Percentiles rank a stretch among this genome's conserved stretches.
These are phyloP conservation scores for Chlamydomonas reinhardtii DNA, from an alignment of 163 green algal species.

Conservation along the genomic window DNA sequence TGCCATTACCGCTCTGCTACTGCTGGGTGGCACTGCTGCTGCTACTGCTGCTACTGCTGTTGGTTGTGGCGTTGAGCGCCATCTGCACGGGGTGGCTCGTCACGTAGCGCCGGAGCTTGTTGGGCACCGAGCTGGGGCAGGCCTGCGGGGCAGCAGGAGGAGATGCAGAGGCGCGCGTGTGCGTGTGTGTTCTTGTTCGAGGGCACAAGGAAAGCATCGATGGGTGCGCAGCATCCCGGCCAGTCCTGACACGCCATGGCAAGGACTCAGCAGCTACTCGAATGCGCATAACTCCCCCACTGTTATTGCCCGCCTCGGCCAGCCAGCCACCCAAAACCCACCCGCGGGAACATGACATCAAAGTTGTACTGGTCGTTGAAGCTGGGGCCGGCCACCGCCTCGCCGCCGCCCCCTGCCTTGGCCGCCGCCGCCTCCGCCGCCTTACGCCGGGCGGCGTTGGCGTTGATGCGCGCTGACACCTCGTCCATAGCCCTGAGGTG, in stretches of 20 bases:
- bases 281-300: no score
- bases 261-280: no score
- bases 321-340: not conserved
- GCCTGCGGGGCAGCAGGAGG: not conserved
- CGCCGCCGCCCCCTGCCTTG: not conserved
- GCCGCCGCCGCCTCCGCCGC: not conserved
- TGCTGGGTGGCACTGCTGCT: no score
- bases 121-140: conserved; percentile 24
- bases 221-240: no score
- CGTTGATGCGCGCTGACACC: conserved; percentile 28
- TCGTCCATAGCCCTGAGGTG: conserved; percentile 39
- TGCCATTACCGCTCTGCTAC: no score
- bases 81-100: conserved; percentile 42
- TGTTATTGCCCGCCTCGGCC: no score
- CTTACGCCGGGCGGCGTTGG: not conserved
- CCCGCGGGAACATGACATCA: conserved; percentile 46
- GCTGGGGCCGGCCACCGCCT: not conserved
- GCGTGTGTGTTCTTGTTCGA: not conserved
- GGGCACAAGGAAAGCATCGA: no score
- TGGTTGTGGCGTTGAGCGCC: conserved; percentile 11
- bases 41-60: no score
- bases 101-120: conserved; percentile 40
- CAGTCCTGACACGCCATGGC: no score
- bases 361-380: conserved; percentile 55
- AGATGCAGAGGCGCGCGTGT: not conserved